Conservation (phyloP, 305 asterid genomes). For the Fraxinus nigra region DNA sequence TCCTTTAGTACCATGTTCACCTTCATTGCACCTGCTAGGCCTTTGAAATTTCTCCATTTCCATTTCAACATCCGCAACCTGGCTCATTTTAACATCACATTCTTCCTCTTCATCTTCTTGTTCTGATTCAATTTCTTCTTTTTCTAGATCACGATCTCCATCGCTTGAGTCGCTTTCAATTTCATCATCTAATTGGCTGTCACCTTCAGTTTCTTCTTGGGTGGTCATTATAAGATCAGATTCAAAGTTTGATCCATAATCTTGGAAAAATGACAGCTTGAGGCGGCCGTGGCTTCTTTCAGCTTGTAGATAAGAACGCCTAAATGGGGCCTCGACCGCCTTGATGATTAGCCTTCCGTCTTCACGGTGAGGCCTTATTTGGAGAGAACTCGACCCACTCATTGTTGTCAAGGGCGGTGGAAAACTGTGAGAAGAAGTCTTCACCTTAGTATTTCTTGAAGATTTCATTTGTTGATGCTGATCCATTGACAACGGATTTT, state of each 20-base stretch:
- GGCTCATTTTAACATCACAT: not conserved
- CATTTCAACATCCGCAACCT: slow-evolving; percentile 33
- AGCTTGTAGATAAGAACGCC: slow-evolving; percentile 43
- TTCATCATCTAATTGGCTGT: slow-evolving; percentile 4
- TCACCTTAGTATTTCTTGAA: not conserved
- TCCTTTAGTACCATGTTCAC: slow-evolving; percentile 33
- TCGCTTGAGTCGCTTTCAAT: not conserved
- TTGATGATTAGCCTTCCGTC: slow-evolving; percentile 61
- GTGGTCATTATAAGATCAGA: not conserved
- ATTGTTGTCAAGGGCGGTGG: slow-evolving; percentile 78
- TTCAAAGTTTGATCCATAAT: not conserved
- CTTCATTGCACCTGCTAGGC: slow-evolving; percentile 39
- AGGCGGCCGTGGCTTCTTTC: slow-evolving; percentile 75
- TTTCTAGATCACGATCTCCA: slow-evolving; percentile 5
- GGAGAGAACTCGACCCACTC: slow-evolving; percentile 48
- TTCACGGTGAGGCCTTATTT: slow-evolving; percentile 46
- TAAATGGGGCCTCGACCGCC: slow-evolving; percentile 53
- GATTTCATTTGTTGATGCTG: not conserved
- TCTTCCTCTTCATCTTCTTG: slow-evolving; percentile 1
- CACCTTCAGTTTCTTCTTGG: not conserved
- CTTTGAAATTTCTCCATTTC: slow-evolving; percentile 42
- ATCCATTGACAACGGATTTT: not conserved
- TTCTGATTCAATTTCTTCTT: not conserved
- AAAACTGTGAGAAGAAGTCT: slow-evolving; percentile 16
- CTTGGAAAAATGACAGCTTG: slow-evolving; percentile 35